Percentiles rank a stretch among this genome's conserved stretches.
Conservation (phyloP, 208 protist species). For the Perkinsela sp. region DNA sequence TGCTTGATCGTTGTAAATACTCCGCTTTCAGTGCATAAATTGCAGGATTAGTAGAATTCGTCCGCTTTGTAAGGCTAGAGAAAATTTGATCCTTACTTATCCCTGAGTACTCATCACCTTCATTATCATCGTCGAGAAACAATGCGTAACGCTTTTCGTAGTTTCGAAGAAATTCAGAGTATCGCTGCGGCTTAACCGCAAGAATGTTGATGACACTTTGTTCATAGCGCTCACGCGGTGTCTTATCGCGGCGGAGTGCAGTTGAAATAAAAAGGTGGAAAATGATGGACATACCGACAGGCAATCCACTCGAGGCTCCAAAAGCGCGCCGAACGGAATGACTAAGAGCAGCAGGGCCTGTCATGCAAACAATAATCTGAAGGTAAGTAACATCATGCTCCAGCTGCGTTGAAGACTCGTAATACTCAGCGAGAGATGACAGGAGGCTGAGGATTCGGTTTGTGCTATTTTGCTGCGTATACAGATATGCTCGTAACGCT, state of each 20-base stretch:
- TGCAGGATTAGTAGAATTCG: too few species aligned
- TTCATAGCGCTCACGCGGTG: neutral
- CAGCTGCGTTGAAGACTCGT: neutral
- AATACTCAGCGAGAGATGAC: neutral
- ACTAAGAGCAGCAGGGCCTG: neutral
- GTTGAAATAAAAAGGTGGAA: neutral
- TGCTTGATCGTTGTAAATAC: too few species aligned
- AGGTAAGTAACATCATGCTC: neutral
- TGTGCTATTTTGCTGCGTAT: neutral
- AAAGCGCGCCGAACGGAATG: neutral
- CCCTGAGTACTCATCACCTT: too few species aligned
- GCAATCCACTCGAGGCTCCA: neutral
- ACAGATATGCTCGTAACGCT: neutral
- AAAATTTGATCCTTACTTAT: too few species aligned
- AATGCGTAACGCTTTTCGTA: too few species aligned
- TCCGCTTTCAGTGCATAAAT: too few species aligned
- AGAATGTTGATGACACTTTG: neutral
- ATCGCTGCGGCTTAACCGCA: neutral
- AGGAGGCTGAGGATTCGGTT: neutral
- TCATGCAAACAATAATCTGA: neutral
- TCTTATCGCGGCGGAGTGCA: neutral
- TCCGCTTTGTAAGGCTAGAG: too few species aligned
- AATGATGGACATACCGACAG: too few species aligned
- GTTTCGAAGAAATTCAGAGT: too few species aligned
- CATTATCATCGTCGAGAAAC: too few species aligned